Evolutionary conservation across 2,329 filamentous ascomycete species (phyloP), one percentile per base, ranked within the genome.

Genomic region (Ploettnerulaceae sp.): DNA sequence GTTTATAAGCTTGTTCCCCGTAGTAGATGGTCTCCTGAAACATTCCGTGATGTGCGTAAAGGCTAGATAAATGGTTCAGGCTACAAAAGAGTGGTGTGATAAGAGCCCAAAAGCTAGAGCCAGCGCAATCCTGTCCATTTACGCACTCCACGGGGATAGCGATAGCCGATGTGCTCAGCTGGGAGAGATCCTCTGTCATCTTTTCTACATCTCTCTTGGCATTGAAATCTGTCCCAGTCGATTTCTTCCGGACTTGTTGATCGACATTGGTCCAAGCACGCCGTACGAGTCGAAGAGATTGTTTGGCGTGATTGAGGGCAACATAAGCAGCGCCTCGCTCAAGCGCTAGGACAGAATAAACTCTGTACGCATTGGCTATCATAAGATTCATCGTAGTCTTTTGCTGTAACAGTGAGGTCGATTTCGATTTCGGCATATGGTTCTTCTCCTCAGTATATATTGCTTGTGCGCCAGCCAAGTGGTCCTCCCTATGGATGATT

Each of bases 1-100:
- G 77, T 59, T 85, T 88, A 44, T 84, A 73, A 0, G 89, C 89
- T 58, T 93, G 86, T 56, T 96, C 85, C 1, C 85, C 83, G 57
- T 95, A 94, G 63, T 90, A 93, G 0, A 91, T 69, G 2, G 91
- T 91, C 64, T 97, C 91, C 50, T 88, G 82, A 54, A 89, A 88
- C 67, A 95, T 77, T 21, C 93, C 93, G 53, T 93, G 78, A 54
- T 95, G 84, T 1, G 85, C 81, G 57, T 90, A 95, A 1, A 95
- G 71, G 3, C 77, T 76, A 0, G 89, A 89, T 3, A 95, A 76
- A 48, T 89, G 82, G 49, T 82, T 67, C 11, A 95, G 71, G 46
- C 82, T 80, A 22, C 79, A 76, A 57, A 89, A 82, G 15, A 96
- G 74, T 1, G 84, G 81, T 21, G 80, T 77, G 6, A 93, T 81